These are phyloP conservation scores for Tolypocladium guangdongense DNA, from an alignment of 2,329 filamentous ascomycete species.

Conservation along the genomic window DNA sequence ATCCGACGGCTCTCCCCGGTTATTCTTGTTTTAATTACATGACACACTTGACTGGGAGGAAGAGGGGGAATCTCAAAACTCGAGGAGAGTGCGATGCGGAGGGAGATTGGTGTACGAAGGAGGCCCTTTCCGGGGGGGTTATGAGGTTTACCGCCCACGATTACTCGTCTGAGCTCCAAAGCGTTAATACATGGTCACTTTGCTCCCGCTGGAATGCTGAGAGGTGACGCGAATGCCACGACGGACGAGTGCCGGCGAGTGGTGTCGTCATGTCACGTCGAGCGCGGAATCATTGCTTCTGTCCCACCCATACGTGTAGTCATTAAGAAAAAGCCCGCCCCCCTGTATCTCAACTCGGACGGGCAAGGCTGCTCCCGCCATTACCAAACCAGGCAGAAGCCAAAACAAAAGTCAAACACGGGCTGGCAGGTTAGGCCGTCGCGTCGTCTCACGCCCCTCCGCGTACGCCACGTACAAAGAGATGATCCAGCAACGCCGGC, in stretches of 20 bases:
- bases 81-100: background rate
- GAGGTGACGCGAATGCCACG: background rate
- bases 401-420: background rate
- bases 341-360: background rate
- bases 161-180: background rate
- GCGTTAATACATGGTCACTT: background rate
- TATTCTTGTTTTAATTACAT: background rate
- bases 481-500: constrained; percentile 6
- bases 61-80: background rate
- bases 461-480: constrained; percentile 6
- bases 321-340: background rate
- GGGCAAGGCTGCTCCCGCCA: background rate
- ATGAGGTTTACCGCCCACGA: background rate
- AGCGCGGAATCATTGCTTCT: background rate
- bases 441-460: constrained; percentile 4
- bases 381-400: background rate
- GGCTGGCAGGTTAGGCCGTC: background rate
- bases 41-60: background rate
- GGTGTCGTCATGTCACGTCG: background rate
- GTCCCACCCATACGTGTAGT: background rate
- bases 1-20: background rate
- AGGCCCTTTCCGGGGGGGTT: background rate
- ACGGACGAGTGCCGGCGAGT: background rate
- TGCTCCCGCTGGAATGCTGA: background rate
- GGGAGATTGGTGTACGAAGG: background rate